These are phyloP conservation scores for Xylaria multiplex DNA, from an alignment of 2,329 filamentous ascomycete genomes.

Conservation along the genomic window DNA sequence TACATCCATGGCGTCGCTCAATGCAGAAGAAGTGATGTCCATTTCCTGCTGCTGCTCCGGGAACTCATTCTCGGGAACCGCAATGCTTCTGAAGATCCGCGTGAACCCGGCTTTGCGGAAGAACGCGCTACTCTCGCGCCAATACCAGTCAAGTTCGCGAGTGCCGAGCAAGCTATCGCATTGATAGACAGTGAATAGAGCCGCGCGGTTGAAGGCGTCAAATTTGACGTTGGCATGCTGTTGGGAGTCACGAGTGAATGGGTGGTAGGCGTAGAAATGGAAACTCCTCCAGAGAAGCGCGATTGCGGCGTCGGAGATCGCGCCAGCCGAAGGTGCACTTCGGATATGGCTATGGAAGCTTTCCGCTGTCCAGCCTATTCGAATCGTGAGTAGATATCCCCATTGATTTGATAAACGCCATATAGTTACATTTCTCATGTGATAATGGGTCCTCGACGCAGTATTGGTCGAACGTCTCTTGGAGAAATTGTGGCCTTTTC, in stretches of 20 bases:
- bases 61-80: not conserved
- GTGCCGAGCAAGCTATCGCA: slow-evolving; percentile 26
- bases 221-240: not conserved
- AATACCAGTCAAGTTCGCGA: slow-evolving; percentile 28
- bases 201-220: slow-evolving; percentile 18
- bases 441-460: slow-evolving; percentile 7
- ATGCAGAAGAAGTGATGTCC: too few relatives aligned
- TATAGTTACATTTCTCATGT: slow-evolving; percentile 14
- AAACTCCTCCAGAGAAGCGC: slow-evolving; percentile 30
- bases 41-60: not conserved
- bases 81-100: slow-evolving; percentile 23
- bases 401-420: not conserved
- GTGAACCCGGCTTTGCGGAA: slow-evolving; percentile 25
- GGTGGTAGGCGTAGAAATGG: slow-evolving; percentile 28
- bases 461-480: slow-evolving; percentile 19
- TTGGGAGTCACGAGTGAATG: slow-evolving; percentile 1
- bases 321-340: not conserved
- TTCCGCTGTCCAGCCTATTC: slow-evolving; percentile 17
- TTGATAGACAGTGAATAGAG: slow-evolving; percentile 16
- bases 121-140: slow-evolving; percentile 15
- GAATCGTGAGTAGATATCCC: not conserved
- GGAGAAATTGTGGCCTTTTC: slow-evolving; percentile 2
- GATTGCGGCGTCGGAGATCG: slow-evolving; percentile 17
- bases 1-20: slow-evolving; percentile 26
- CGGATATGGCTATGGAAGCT: slow-evolving; percentile 25